Conservation (phyloP, 805 yeast genomes). For the Kockiozyma suomiensis region DNA sequence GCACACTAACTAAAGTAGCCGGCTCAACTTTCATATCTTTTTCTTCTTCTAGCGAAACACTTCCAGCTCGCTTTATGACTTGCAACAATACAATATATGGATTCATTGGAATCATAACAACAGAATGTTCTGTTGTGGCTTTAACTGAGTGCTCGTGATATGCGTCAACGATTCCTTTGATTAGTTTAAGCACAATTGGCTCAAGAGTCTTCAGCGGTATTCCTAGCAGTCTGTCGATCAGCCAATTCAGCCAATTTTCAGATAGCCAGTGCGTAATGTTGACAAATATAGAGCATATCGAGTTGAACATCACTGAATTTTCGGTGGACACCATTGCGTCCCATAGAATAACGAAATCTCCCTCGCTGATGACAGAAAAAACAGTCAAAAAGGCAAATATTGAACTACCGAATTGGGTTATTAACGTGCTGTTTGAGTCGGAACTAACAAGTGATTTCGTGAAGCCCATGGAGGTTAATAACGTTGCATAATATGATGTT, state of each 20-base stretch:
- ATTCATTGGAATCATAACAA: constrained; percentile 7
- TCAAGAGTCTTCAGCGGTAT: constrained; percentile 14
- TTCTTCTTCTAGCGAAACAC: constrained; percentile 18
- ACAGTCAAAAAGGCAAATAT: constrained; percentile 17
- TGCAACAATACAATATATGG: constrained; percentile 16
- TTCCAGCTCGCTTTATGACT: constrained; percentile 15
- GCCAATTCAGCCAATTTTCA: constrained; percentile 19
- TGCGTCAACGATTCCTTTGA: constrained; percentile 11
- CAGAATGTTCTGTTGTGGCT: neutral
- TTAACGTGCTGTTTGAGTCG: constrained; percentile 18
- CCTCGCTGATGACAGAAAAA: constrained; percentile 10
- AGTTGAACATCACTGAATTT: constrained; percentile 1
- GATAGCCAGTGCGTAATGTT: constrained; percentile 14
- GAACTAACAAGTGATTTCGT: constrained; percentile 23
- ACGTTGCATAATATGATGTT: neutral
- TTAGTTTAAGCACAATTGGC: constrained; percentile 15
- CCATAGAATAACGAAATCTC: constrained; percentile 19
- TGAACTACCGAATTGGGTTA: constrained; percentile 24
- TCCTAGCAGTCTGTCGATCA: constrained; percentile 6
- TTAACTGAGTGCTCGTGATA: neutral
- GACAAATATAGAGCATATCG: constrained; percentile 11
- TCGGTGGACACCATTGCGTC: constrained; percentile 13
- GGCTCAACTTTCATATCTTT: constrained; percentile 6
- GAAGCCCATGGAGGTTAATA: constrained; percentile 10
- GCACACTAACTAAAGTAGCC: neutral